Evolutionary conservation across 78 protist species (phyloP), one percentile per base, ranked within the genome.

Genomic region (Cavenderia fasciculata): DNA sequence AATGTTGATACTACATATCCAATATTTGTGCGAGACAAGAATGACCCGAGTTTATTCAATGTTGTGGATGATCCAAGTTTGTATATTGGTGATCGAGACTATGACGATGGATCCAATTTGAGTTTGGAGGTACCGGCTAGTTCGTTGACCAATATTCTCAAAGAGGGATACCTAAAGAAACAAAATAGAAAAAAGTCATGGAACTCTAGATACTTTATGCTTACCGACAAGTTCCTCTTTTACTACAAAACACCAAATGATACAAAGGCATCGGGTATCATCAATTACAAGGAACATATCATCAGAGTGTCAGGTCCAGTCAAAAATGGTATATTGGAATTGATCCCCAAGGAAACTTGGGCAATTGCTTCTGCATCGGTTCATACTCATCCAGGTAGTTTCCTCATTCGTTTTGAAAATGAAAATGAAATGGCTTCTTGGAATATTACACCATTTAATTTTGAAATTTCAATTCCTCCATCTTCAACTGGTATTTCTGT

Each of bases 191-290:
- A 79, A 21, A 79, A 79, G 49, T 47, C 88, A 16, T 79, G 76
- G 74, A 79, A 79, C 38, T 25, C 77, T 11, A 49, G 88, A 49
- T 79, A 79, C 68, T 79, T 79, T 43, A 79, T 49, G 34, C 36
- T 79, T 33, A 79, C 88, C 5, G 88, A 79, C 23, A 79, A 79
- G 56, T 66, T 63, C 70, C 51, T 79, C 34, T 79, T 49, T 52
- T 79, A 59, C 41, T 79, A 79, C 61, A 79, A 79, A 40, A 38
- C 88, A 33, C 88, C 88, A 66, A 31, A 69, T 27, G 25, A 47
- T n/a, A 7, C 29, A 18, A 49, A 44, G 31, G 88, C 88, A 40
- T 65, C 76, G 33, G 88, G 88, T 52, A 66, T 79, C 75, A 52
- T 79, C 41, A 65, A 31, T 62, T 65, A 31, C 33, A 62, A 65